Conservation (phyloP, 2,329 filamentous ascomycete genomes). For the Ambrosiella beaveri region DNA sequence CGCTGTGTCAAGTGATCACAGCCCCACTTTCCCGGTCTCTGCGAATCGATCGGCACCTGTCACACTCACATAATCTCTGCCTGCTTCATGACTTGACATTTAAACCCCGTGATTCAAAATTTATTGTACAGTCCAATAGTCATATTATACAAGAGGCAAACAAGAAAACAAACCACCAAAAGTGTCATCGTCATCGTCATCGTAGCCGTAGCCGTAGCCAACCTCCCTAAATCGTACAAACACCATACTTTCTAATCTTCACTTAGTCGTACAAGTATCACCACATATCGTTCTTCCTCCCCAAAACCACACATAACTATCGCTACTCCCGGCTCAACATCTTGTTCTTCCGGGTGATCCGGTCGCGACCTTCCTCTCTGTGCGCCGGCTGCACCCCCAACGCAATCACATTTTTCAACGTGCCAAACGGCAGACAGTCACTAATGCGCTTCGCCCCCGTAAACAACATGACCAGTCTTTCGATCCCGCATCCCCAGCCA, state of each 20-base stretch:
- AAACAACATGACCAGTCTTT: slow-evolving; percentile 83
- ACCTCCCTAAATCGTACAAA: neutral
- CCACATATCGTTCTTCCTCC: neutral
- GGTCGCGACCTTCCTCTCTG: slow-evolving; percentile 10
- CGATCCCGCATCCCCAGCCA: slow-evolving; percentile 89
- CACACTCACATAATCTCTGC: no score
- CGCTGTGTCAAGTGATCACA: neutral
- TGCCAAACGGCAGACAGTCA: slow-evolving; percentile 81
- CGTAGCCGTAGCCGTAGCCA: neutral
- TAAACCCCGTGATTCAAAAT: neutral
- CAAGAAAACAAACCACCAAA: neutral
- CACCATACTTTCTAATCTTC: neutral
- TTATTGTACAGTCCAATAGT: neutral
- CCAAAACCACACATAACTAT: no score
- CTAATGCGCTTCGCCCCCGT: slow-evolving; percentile 60
- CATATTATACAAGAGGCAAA: neutral
- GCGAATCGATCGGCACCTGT: no score
- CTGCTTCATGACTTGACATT: no score
- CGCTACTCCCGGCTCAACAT: slow-evolving; percentile 3
- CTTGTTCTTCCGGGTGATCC: slow-evolving; percentile 8
- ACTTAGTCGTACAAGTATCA: neutral
- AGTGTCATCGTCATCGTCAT: neutral
- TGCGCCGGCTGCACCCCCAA: slow-evolving; percentile 17
- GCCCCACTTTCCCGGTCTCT: neutral
- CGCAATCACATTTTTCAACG: slow-evolving; percentile 49